Evolutionary conservation across 2,329 filamentous ascomycete species (phyloP), one percentile per base, ranked within the genome.

Genomic region (Dactylellina cionopaga): DNA sequence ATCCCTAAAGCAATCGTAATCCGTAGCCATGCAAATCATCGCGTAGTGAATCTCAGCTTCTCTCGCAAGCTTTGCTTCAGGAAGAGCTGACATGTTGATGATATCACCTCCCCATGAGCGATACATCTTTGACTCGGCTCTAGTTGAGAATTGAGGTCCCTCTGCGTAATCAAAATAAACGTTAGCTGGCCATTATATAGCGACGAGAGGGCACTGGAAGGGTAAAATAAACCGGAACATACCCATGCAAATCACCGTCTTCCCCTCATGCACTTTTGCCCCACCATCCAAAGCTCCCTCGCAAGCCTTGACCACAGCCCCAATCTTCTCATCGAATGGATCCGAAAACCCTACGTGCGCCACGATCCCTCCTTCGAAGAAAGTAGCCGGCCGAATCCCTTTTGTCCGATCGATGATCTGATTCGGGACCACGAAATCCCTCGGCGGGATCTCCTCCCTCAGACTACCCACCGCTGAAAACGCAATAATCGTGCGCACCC

Each of bases 1-100:
- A 56, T 77, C 95, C 95, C 69, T 66, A 41, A 74, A 99, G 87
- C 94, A 98, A 84, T 99, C 95, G 81, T 99, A 99, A 84, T 99
- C 95, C 25, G 95, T 99, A 31, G 92, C 92, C 95, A 99, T 99
- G 85, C 94, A 96, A 79, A 99, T 96, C 87, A 97, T 96, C 83
- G 96, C 92, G 82, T 98, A 98, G 33, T 90, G 90, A 77, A 99
- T 90, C 84, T 99, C 95, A 22, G 95, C 95, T 83, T 99, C 95
- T 59, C 92, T 89, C 7, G 95, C 95, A 17, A 99, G 88, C 85
- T 99, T 99, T 52, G 94, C 91, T 83, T 99, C 95, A 17, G 95
- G 95, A 13, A 99, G 86, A 11, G 90, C 90, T 44, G 92, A 96
- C 95, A 99, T 99, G 86, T 98, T 98, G 85, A 99, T 98, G 58